Percentiles rank a stretch among this genome's conserved stretches.
Conservation (phyloP, 2,329 filamentous ascomycete species). For the Rhynchosporium secalis region DNA sequence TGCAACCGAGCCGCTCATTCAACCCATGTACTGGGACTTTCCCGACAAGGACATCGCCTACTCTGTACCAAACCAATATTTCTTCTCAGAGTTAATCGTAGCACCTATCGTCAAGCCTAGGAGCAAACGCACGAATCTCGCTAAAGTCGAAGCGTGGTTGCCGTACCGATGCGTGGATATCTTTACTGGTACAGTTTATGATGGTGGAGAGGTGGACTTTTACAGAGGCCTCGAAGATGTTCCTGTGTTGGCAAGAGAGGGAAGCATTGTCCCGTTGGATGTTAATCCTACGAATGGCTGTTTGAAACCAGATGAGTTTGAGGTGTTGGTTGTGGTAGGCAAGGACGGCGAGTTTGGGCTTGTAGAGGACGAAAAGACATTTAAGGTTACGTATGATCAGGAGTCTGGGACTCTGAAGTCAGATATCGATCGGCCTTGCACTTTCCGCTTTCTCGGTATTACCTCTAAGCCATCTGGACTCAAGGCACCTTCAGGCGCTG, state of each 20-base stretch:
- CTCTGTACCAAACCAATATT: slow-evolving; percentile 56
- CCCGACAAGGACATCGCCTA: slow-evolving; percentile 55
- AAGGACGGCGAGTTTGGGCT: slow-evolving; percentile 13
- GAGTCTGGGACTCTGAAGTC: slow-evolving; percentile 12
- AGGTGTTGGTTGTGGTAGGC: slow-evolving; percentile 15
- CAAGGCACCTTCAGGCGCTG: not conserved
- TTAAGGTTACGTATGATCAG: not conserved
- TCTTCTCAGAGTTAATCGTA: slow-evolving; percentile 58
- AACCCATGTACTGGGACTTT: slow-evolving; percentile 64
- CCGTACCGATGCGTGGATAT: slow-evolving; percentile 57
- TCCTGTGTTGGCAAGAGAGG: slow-evolving; percentile 56
- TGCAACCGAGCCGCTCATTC: slow-evolving; percentile 57
- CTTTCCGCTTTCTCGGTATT: slow-evolving; percentile 16
- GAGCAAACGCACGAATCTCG: slow-evolving; percentile 48
- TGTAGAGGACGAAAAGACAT: slow-evolving; percentile 13
- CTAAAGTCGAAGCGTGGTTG: slow-evolving; percentile 55
- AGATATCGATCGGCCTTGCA: slow-evolving; percentile 17
- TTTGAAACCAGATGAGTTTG: slow-evolving; percentile 17
- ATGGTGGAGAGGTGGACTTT: slow-evolving; percentile 54
- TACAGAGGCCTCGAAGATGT: slow-evolving; percentile 50
- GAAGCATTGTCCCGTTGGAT: slow-evolving; percentile 53
- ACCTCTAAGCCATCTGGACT: not conserved
- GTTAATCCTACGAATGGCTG: slow-evolving; percentile 15
- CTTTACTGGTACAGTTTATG: slow-evolving; percentile 58
- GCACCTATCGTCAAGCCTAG: slow-evolving; percentile 56